phyloP scores from a whole-genome alignment of 2,329 filamentous ascomycete species.

The Cladobotryum mycophilum region DNA sequence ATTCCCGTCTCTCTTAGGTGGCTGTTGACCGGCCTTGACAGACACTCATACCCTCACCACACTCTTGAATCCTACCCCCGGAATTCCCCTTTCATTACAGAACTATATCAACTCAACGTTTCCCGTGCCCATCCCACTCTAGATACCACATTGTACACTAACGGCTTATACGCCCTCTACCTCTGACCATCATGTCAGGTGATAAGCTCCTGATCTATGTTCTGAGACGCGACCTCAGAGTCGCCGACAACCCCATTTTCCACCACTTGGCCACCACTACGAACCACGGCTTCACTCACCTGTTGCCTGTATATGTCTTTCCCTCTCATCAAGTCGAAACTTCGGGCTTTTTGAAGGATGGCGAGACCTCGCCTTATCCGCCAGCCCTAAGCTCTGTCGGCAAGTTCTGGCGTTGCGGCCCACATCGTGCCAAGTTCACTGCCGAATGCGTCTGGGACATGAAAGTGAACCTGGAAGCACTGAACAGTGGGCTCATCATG shows the following conservation, averaged over 20 bases:
- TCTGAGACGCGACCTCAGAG: conserved; percentile 64
- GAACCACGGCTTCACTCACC: conserved; percentile 55
- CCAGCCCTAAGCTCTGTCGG: conserved; percentile 60
- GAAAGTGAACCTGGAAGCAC: conserved; percentile 52
- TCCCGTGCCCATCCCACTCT: background rate
- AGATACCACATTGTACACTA: background rate
- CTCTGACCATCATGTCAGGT: conserved; percentile 23
- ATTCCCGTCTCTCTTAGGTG: no score
- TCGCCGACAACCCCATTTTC: conserved; percentile 69
- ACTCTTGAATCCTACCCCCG: no score
- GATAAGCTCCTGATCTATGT: conserved; percentile 61
- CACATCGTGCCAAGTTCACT: conserved; percentile 64
- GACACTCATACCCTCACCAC: no score
- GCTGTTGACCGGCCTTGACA: no score
- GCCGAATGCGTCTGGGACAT: conserved; percentile 68
- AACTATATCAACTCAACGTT: background rate
- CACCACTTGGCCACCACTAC: conserved; percentile 45
- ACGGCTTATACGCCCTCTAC: background rate
- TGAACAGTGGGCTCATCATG: conserved; percentile 56
- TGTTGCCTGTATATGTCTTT: conserved; percentile 67
- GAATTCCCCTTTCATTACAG: background rate
- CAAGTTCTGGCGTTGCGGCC: conserved; percentile 67
- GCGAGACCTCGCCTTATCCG: conserved; percentile 56
- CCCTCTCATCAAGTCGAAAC: conserved; percentile 66
- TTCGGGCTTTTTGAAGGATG: conserved; percentile 60